phyloP scores from a whole-genome alignment of 1,284 basidiomycete species.

The Apiotrichum domesticum region DNA sequence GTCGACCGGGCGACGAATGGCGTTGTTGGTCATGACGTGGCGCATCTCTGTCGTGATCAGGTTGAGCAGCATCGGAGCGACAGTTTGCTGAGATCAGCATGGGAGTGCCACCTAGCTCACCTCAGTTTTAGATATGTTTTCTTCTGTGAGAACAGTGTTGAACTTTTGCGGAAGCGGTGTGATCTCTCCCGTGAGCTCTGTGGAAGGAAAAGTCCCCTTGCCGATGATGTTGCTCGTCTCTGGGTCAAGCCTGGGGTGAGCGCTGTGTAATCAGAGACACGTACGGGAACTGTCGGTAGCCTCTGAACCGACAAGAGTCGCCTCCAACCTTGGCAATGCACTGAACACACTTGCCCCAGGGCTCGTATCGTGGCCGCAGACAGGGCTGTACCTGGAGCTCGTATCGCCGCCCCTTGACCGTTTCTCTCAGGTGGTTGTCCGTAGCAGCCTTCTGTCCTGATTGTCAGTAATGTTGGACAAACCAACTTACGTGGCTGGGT shows the following conservation, averaged over 20 bases:
- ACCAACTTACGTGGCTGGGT: slow-evolving; percentile 23
- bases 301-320: slow-evolving; percentile 42
- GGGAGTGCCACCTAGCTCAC: slow-evolving; percentile 16
- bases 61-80: slow-evolving; percentile 64
- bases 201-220: slow-evolving; percentile 34
- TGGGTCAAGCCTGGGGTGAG: slow-evolving; percentile 29
- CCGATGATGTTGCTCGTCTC: slow-evolving; percentile 33
- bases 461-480: not conserved
- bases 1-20: slow-evolving; percentile 67
- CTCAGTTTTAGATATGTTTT: slow-evolving; percentile 32
- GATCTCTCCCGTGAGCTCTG: slow-evolving; percentile 22
- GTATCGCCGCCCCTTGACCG: slow-evolving; percentile 23
- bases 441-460: slow-evolving; percentile 12
- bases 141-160: slow-evolving; percentile 29
- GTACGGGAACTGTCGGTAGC: slow-evolving; percentile 39
- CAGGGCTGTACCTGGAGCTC: slow-evolving; percentile 36
- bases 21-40: slow-evolving; percentile 58
- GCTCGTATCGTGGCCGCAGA: slow-evolving; percentile 29
- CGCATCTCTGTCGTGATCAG: slow-evolving; percentile 62
- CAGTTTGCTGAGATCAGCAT: slow-evolving; percentile 47
- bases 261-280: slow-evolving; percentile 5
- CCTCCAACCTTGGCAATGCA: slow-evolving; percentile 38
- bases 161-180: slow-evolving; percentile 36
- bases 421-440: slow-evolving; percentile 23
- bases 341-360: slow-evolving; percentile 41